Base-by-base conservation (phyloP, 2,329 filamentous ascomycete genomes). In the Fusarium succisae region DNA sequence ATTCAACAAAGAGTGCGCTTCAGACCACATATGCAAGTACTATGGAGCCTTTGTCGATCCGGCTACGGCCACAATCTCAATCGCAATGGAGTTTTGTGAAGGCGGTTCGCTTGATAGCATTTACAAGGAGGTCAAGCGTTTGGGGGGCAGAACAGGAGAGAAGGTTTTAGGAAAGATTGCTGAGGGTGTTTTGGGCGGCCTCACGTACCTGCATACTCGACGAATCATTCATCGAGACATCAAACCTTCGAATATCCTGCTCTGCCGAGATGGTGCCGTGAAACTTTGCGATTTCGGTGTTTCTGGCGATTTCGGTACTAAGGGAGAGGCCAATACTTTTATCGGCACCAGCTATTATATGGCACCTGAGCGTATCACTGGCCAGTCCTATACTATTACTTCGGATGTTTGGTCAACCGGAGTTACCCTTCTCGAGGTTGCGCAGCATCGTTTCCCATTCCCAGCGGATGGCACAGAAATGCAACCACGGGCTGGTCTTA, bases 331-430 rank as follows among this genome's bases (percentile, higher is more conserved):
- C 74, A 98, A 98, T 82, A 99, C 96, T 0, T 99, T 99, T 80
- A 99, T 99, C 80, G 96, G 96, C 73, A 99, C 96, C 18, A 97
- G 94, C 70, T 99, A 98, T 82, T 99, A 99, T 86, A 99, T 99
- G 96, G 96, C 96, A 8, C 96, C 96, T 1, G 96, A 99, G 83
- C 93, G 96, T 59, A 99, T 99, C 82, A 98, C 96, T 3, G 96
- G 96, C 66, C 94, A 98, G 85, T 96, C 93, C 56, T 99, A 99
- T 83, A 99, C 96, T 70, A 99, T 99, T 82, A 99, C 96, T 5
- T 98, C 95, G 13, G 96, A 99, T 78, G 96, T 99, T 64, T 99
- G 96, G 96, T 98, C 95, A 47, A 92, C 98, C 13, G 96, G 96
- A 73, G 96, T 99, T 61, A 98, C 96, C 4, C 85, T 99, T 56